Percentiles rank a stretch among this genome's conserved stretches.
phyloP scores from a whole-genome alignment of 495 filamentous ascomycete species.

The Schizothecium vesticola region DNA sequence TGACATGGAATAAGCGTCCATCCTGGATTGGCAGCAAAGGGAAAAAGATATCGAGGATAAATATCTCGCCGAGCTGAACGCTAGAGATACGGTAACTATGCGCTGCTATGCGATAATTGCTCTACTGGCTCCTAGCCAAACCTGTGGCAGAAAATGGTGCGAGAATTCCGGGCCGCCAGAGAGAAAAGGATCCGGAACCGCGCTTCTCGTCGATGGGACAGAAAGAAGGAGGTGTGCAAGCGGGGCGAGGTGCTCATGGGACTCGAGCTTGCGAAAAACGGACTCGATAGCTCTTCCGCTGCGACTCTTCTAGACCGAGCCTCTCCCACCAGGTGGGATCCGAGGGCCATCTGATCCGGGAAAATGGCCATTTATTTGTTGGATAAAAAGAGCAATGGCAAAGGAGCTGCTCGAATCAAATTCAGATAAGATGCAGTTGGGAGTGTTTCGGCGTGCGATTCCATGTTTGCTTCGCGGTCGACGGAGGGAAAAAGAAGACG shows the following conservation, averaged over 20 bases:
- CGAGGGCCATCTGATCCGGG: neutral
- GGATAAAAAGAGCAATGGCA: neutral
- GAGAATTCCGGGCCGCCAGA: neutral
- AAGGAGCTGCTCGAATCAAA: neutral
- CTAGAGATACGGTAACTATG: neutral
- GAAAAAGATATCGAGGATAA: neutral
- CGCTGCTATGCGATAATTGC: too few species aligned
- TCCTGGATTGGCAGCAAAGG: slow-evolving; percentile 14
- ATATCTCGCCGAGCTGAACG: neutral
- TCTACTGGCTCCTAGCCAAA: neutral
- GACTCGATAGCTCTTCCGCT: neutral
- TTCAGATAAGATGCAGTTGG: neutral
- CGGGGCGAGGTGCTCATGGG: slow-evolving; percentile 2
- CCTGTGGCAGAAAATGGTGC: neutral
- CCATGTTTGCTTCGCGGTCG: neutral
- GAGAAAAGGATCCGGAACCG: neutral
- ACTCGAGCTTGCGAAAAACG: neutral
- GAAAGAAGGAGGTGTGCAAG: neutral
- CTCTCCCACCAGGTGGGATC: neutral
- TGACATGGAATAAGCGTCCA: slow-evolving; percentile 49
- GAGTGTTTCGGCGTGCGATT: neutral
- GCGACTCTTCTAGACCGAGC: neutral
- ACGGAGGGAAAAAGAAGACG: neutral
- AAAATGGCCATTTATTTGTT: neutral
- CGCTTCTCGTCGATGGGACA: neutral